Evolutionary conservation across 345 rosid species (phyloP), one percentile per base, ranked within the genome.

Genomic region (Melaleuca quinquenervia): DNA sequence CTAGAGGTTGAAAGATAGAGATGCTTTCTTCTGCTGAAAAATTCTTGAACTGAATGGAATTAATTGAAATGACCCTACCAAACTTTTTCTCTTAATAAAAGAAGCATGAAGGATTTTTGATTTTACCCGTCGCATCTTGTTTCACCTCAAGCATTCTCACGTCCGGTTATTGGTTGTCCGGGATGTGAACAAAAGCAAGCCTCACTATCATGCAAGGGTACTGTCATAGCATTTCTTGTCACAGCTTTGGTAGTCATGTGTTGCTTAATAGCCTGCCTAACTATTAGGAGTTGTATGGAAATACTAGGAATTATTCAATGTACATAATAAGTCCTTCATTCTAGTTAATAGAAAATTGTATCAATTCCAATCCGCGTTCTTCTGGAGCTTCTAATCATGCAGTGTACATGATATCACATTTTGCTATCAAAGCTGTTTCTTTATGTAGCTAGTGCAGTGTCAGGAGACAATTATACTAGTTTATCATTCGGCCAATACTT

Each of bases 241-340:
- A 70, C 24, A 0, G 78, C 78, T 32, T 2, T 70, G 78, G 48
- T 32, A 32, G 0, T 70, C 0, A 32, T 0, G 78, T 18, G 3
- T 70, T 70, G 45, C 78, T 32, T 0, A 0, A 18, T 32, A 70
- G 78, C 78, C 70, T 70, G 45, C 78, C 45, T 45, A 70, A 70
- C 18, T 32, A 0, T 70, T 70, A 70, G 0, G 48, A 70, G 0
- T 32, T 62, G 8, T 64, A 32, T 64, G 45, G 24, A 64, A 32
- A 64, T 64, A 32, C 78, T 14, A 64, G 78, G 78, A 64, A 32
- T 64, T 70, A 18, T 32, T 18, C 2, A 36, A 32, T 32, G 36
- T 70, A 70, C 24, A 70, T 70, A 70, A 32, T 16, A 70, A 70
- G 7, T 8, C 0, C 78, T 70, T 70, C 78, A 70, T 70, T 70